Evolutionary conservation across 306 rosid genomes (phyloP), one percentile per base, ranked within the genome.

Genomic region (Dalbergia cochinchinensis): DNA sequence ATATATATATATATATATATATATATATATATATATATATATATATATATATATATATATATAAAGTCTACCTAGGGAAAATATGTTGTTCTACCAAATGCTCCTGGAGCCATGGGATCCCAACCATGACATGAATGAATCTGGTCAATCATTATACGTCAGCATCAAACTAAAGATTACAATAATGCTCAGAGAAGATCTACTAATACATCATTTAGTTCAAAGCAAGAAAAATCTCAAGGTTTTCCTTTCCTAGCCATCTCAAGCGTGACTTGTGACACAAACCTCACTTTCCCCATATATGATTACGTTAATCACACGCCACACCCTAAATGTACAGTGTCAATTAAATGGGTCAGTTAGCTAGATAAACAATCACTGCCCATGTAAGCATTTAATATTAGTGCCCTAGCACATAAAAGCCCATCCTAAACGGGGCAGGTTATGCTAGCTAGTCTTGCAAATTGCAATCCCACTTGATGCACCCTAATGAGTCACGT

Each of bases 131-230:
- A 13, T 51, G 35, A 20, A 58, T 5, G 31, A 4, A 41, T 31
- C 15, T 50, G 45, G 42, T 47, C 26, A 48, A 7, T 70, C 4
- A 1, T 50, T 31, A n/a, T 26, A 14, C 45, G 50, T 26, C 42
- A 20, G 68, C 67, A 57, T 39, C 58, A 20, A 42, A 59, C 44
- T n/a, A 13, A 58, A 59, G 42, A 42, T 60, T 8, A 14, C 31
- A 13, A 6, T 19, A 53, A 71, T 5, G 62, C 44, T 15, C 2
- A 33, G 7, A 72, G 65, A 72, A 72, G 39, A 71, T 71, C 63
- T 55, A 10, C 50, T 10, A 11, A 22, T n/a, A 71, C 34, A 34
- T 71, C 6, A 33, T 16, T 33, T n/a, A 70, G 6, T 53, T 31
- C 12, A 45, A 31, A 39, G 51, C 51, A 62, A 5, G 11, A 33